These are phyloP conservation scores for Sporothrix protearum DNA, from an alignment of 2,329 filamentous ascomycete species.

Conservation along the genomic window DNA sequence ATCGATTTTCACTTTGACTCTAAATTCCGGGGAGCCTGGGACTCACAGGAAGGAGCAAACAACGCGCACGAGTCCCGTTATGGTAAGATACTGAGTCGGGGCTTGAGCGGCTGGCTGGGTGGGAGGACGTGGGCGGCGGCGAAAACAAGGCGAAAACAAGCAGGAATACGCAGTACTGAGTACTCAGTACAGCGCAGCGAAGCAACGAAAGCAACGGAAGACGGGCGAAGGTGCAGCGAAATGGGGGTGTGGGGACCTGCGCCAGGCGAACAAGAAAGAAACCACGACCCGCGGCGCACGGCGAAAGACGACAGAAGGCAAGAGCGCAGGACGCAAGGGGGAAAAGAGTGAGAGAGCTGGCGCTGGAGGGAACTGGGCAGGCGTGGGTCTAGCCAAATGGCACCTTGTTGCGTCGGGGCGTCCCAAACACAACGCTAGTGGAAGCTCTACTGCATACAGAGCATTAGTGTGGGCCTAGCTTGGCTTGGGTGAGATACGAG, in stretches of 20 bases:
- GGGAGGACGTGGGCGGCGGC: neutral
- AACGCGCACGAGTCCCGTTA: neutral
- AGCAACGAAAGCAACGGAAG: neutral
- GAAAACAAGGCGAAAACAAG: conserved; percentile 16
- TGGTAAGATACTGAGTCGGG: no score
- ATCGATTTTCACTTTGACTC: neutral
- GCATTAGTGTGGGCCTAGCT: conserved; percentile 15
- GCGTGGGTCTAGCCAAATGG: conserved; percentile 20
- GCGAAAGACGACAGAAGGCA: conserved; percentile 9
- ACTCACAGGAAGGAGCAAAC: conserved; percentile 6
- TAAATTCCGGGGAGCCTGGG: neutral
- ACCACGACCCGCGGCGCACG: conserved; percentile 13
- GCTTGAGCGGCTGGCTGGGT: neutral
- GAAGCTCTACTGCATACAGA: no score
- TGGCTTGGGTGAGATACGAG: conserved; percentile 19
- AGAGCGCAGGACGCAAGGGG: conserved; percentile 30
- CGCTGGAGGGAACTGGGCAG: neutral
- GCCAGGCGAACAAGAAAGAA: conserved; percentile 25
- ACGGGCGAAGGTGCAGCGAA: neutral
- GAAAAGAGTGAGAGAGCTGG: neutral
- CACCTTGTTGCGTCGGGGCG: conserved; percentile 19
- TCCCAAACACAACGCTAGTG: conserved; percentile 24
- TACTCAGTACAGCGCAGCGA: neutral
- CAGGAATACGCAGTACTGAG: no score
- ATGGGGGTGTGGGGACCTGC: conserved; percentile 14